Percentiles rank a stretch among this genome's conserved stretches.
phyloP scores from a whole-genome alignment of 164 flowering plant species.

The Berberis vulgaris region DNA sequence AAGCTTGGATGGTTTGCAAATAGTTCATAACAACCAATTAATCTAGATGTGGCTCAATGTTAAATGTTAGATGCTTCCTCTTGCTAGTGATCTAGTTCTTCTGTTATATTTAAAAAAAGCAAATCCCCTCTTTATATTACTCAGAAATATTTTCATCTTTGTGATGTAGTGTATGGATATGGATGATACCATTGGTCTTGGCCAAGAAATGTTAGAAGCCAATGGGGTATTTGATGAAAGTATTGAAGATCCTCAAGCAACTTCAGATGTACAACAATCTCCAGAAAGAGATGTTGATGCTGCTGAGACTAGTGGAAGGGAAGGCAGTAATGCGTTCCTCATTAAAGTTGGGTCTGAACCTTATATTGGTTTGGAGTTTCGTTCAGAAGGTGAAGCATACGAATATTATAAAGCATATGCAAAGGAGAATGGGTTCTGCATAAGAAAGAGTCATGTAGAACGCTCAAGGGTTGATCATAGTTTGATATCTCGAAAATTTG shows the following conservation, averaged over 20 bases:
- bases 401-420: constrained; percentile 16
- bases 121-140: neutral
- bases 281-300: constrained; percentile 1
- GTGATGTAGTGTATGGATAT: constrained; percentile 6
- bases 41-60: neutral
- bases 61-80: neutral
- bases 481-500: constrained; percentile 13
- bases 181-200: constrained; percentile 11
- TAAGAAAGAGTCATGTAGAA: constrained; percentile 15
- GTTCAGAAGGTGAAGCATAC: constrained; percentile 14
- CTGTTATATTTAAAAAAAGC: neutral
- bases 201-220: constrained; percentile 13
- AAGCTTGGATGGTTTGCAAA: too few species aligned
- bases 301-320: constrained; percentile 10
- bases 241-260: constrained; percentile 8
- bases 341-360: constrained; percentile 10
- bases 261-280: constrained; percentile 6
- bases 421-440: constrained; percentile 15
- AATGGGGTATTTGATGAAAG: constrained; percentile 11
- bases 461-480: constrained; percentile 14
- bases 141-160: neutral
- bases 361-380: constrained; percentile 14
- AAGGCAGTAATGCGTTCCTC: constrained; percentile 1
- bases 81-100: neutral
- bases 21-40: neutral